A percentile compares a stretch with the other conserved stretches of the same genome.
phyloP scores from a whole-genome alignment of 371 early-diverging fungal species.

The Conidiobolus coronatus region DNA sequence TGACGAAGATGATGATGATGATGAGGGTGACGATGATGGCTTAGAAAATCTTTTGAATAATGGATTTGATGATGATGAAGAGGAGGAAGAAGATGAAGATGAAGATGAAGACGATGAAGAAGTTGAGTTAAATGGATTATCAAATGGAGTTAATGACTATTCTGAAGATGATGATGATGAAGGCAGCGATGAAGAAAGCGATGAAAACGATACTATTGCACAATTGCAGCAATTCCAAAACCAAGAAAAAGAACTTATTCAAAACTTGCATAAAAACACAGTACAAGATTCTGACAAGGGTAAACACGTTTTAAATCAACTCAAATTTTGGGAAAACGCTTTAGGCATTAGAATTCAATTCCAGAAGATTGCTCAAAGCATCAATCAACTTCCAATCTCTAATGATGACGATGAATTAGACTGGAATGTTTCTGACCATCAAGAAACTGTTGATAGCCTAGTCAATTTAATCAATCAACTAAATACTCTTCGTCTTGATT shows the following conservation, averaged over 20 bases:
- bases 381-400: slow-evolving; percentile 49
- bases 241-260: slow-evolving; percentile 39
- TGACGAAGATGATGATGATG: slow-evolving; percentile 6
- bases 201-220: slow-evolving; percentile 20
- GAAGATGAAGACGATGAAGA: slow-evolving; percentile 8
- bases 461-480: no score
- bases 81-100: slow-evolving; percentile 10
- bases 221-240: slow-evolving; percentile 50
- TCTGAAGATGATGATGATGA: slow-evolving; percentile 10
- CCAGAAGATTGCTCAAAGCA: slow-evolving; percentile 46
- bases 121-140: slow-evolving; percentile 6
- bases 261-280: slow-evolving; percentile 35
- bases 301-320: slow-evolving; percentile 56
- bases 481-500: no score
- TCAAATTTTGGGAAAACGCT: slow-evolving; percentile 56
- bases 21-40: slow-evolving; percentile 10
- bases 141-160: slow-evolving; percentile 11
- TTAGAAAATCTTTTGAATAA: slow-evolving; percentile 11
- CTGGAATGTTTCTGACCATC: no score
- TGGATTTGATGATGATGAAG: slow-evolving; percentile 12
- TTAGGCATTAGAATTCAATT: slow-evolving; percentile 75
- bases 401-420: no score
- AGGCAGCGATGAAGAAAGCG: slow-evolving; percentile 10
- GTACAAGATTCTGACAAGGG: slow-evolving; percentile 73
- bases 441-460: no score